Evolutionary conservation across 495 filamentous ascomycete genomes (phyloP), one percentile per base, ranked within the genome.

Genomic region (Tuber aestivum): DNA sequence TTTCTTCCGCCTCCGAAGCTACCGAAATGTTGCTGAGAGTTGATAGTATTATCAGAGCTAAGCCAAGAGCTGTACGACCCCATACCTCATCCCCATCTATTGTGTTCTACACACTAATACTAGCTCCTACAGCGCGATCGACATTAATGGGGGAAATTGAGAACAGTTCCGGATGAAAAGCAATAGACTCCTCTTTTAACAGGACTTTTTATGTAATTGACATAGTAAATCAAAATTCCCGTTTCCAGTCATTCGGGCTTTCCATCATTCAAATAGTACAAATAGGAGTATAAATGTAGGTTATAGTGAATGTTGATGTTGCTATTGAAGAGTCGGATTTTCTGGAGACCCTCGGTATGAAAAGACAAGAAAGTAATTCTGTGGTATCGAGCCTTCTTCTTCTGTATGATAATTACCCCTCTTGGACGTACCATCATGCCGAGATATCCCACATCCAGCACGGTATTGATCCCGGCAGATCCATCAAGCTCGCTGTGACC

Each of bases 1-100:
- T 99, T 48, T 93, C 91, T 38, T 97, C 94, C 74, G 95, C 95
- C 20, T 94, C 92, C 37, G 95, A 99, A 86, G 95, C 95, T 45
- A 95, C 95, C 74, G 96, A 99, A 89, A 94, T 97, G 82, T 70
- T 83, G 61, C 70, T 83, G 48, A 77, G 82, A 37, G 82, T 83
- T 45, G 82, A 83, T 72, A 83, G 79, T 21, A 83, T 83, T 75
- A 79, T 83, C 37, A 75, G 79, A 56, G 79, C 82, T 48, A 83
- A 82, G 75, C 82, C 82, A n/a, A 81, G 82, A 79, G 76, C 80
- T 72, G 80, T 82, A 74, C 70, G 76, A 35, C 44, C 35, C 41
- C 71, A n/a, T 42, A 37, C 23, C 37, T 42, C 35, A 27, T 42
- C 40, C 20, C 32, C 71, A 1, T 69, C 16, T 44, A 35, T 41